Percentiles rank a stretch among this genome's conserved stretches.
phyloP scores from a whole-genome alignment of 768 basidiomycete species.

The Coprinellus micaceus region DNA sequence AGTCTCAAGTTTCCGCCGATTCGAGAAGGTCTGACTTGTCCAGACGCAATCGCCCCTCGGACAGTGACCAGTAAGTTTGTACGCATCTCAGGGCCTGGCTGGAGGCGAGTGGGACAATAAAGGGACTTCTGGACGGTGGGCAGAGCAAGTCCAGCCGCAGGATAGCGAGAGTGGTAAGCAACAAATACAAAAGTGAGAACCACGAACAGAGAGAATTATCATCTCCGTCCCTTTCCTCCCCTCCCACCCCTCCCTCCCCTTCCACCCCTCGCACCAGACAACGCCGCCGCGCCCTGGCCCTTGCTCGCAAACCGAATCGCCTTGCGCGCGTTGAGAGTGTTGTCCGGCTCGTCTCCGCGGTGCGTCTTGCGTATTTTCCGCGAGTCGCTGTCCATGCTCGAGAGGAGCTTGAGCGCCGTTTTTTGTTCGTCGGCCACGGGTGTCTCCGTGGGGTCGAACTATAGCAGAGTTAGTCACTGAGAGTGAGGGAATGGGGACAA shows the following conservation, averaged over 20 bases:
- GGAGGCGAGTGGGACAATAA: no score
- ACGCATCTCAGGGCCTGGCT: no score
- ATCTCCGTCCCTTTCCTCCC: conserved; percentile 23
- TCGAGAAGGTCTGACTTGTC: no score
- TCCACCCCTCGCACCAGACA: conserved; percentile 39
- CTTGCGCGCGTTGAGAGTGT: conserved; percentile 81
- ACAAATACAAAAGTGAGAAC: conserved; percentile 1
- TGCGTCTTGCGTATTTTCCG: conserved; percentile 57
- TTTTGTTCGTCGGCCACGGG: conserved; percentile 66
- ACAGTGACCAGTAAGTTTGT: no score
- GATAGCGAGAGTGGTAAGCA: not conserved
- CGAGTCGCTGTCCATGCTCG: conserved; percentile 67
- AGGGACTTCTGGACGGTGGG: no score
- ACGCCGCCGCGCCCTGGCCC: conserved; percentile 58
- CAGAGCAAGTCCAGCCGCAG: no score
- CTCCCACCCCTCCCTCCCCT: conserved; percentile 29
- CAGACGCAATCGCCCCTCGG: no score
- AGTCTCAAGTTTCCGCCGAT: no score
- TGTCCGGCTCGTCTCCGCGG: conserved; percentile 39
- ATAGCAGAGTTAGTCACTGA: not conserved
- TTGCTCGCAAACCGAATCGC: conserved; percentile 76
- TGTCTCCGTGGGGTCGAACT: conserved; percentile 81
- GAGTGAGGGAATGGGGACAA: conserved; percentile 1
- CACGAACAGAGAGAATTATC: conserved; percentile 6
- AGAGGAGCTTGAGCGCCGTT: conserved; percentile 68